Conservation (phyloP, 768 basidiomycete species). For the Plicaturopsis crispa region DNA sequence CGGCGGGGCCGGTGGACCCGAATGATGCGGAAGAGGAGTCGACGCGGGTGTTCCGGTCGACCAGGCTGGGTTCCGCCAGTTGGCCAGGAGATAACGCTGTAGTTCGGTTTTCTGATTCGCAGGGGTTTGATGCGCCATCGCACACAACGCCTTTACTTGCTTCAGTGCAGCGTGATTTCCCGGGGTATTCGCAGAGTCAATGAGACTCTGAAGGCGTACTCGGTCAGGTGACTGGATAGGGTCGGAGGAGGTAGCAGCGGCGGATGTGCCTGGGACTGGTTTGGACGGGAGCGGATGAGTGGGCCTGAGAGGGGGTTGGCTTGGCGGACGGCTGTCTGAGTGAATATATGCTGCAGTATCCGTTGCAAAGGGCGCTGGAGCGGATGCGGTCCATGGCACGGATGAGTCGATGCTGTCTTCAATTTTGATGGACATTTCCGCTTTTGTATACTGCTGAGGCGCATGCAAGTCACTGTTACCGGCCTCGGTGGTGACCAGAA, state of each 20-base stretch:
- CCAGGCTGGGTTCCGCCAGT: slow-evolving; percentile 36
- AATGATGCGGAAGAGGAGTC: slow-evolving; percentile 8
- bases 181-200: slow-evolving; percentile 33
- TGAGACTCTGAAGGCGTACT: slow-evolving; percentile 34
- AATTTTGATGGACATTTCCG: no score
- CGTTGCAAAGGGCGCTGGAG: not conserved
- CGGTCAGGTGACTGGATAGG: no score
- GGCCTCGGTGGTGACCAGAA: slow-evolving; percentile 7
- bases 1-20: slow-evolving; percentile 5
- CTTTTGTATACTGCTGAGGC: no score
- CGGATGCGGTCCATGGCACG: no score
- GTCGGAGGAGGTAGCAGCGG: no score
- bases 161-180: slow-evolving; percentile 31
- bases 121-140: slow-evolving; percentile 35
- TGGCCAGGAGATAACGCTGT: slow-evolving; percentile 32
- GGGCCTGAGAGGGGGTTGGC: slow-evolving; percentile 4
- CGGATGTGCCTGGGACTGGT: slow-evolving; percentile 29
- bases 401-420: no score
- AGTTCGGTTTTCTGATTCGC: slow-evolving; percentile 36
- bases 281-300: slow-evolving; percentile 10
- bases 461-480: no score
- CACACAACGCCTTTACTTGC: slow-evolving; percentile 36
- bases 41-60: slow-evolving; percentile 11
- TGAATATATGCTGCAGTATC: not conserved
- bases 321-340: not conserved